Conservation (phyloP, 164 flowering plant genomes). For the Liriodendron chinense region DNA sequence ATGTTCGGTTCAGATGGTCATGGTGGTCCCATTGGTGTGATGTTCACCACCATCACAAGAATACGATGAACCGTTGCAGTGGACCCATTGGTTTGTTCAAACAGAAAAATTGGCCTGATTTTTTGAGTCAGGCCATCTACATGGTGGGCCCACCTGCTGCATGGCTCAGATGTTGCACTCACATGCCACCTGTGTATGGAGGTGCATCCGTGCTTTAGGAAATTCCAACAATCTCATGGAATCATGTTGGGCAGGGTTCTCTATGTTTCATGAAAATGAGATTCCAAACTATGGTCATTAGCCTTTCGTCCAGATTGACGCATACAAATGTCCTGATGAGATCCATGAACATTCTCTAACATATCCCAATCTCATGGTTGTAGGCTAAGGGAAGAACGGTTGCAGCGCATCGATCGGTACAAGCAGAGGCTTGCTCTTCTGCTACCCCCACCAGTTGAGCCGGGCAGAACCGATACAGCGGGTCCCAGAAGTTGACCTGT, state of each 20-base stretch:
- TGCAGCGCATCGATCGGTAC: slow-evolving; percentile 66
- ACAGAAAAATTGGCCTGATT: too few relatives aligned
- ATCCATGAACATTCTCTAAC: not conserved
- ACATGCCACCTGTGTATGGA: not conserved
- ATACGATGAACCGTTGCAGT: too few relatives aligned
- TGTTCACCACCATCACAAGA: too few relatives aligned
- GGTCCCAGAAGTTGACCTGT: slow-evolving; percentile 34
- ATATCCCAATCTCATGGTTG: not conserved
- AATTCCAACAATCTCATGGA: not conserved
- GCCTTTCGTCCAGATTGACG: not conserved
- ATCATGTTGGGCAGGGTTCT: not conserved
- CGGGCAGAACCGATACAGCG: slow-evolving; percentile 37
- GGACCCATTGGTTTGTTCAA: too few relatives aligned
- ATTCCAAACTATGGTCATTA: not conserved
- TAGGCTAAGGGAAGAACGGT: slow-evolving; percentile 72
- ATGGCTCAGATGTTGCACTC: not conserved
- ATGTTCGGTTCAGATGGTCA: too few relatives aligned
- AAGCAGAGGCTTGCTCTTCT: slow-evolving; percentile 73
- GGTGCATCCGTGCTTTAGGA: not conserved
- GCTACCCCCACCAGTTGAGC: slow-evolving; percentile 60
- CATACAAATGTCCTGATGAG: not conserved
- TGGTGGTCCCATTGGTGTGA: too few relatives aligned
- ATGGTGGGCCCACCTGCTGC: not conserved
- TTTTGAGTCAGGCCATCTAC: not conserved
- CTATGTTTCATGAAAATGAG: not conserved